Base-by-base conservation (phyloP, 495 filamentous ascomycete genomes). In the Talaromyces proteolyticus region DNA sequence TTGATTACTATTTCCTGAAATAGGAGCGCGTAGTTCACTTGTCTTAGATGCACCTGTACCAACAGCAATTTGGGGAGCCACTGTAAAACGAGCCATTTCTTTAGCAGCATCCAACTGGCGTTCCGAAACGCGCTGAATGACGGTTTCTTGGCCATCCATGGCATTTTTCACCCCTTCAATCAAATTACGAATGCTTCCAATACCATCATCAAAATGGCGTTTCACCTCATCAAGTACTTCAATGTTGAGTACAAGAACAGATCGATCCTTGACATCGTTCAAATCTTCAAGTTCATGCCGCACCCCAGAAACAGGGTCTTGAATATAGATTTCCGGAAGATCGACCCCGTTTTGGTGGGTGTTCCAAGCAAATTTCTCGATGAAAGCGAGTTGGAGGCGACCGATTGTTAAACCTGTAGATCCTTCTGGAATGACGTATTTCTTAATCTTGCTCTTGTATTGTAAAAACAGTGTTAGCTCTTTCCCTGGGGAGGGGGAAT, bases 291-390 rank as follows among this genome's bases (percentile, higher is more conserved):
- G 70, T 63, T 97, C 93, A 63, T 99, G 89, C 18, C 93, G 87
- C 20, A 96, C 88, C 4, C 93, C 94, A 7, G 91, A 96, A 10
- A 96, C 77, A 5, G 92, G 83, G 64, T 98, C 93, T 65, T 98
- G 94, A 36, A 98, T 91, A 64, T 97, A 96, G 23, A 98, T 96
- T 57, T 97, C 93, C 0, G 93, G 93, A 23, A 98, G 73, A 58
- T 98, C 93, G 11, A 81, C 83, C 19, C 94, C 93, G 61, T 97
- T 92, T 57, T 84, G 88, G 55, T 95, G 92, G 1, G 91, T 95
- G 56, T 93, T 96, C 90, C 95, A 98, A 6, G 91, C 90, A 58
- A 98, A 98, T 58, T 96, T 97, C 55, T 97, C 94, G 56, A 98
- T 98, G 64, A 98, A 98, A n/a, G 92, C 91, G 25, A 97, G 77